Evolutionary conservation across 202 grass and related monocot genomes (phyloP).

Genomic region (Bolboschoenoplectus hybrid): DNA sequence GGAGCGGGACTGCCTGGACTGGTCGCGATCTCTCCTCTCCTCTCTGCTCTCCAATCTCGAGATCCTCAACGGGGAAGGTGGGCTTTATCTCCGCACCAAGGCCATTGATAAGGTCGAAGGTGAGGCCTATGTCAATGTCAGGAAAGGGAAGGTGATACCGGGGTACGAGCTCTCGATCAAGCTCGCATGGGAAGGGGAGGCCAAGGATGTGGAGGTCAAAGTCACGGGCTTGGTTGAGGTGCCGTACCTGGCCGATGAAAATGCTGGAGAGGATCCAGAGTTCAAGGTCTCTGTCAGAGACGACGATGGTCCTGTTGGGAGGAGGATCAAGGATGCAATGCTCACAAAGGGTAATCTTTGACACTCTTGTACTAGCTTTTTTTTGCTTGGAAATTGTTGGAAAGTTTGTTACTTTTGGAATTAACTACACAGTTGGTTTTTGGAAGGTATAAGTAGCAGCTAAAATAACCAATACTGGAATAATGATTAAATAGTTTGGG

Average conservation of each 20-base stretch:
- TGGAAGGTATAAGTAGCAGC: not conserved
- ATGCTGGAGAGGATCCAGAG: constrained; percentile 90
- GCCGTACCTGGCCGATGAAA: constrained; percentile 95
- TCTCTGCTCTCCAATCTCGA: constrained; percentile 58
- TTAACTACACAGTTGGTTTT: not conserved
- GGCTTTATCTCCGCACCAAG: constrained; percentile 63
- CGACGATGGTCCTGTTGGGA: constrained; percentile 69
- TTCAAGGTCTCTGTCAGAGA: constrained; percentile 69
- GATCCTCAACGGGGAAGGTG: constrained; percentile 84
- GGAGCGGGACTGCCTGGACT: constrained; percentile 93
- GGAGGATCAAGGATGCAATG: constrained; percentile 91
- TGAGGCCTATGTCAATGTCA: constrained; percentile 97
- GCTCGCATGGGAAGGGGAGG: constrained; percentile 89
- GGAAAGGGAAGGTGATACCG: constrained; percentile 96
- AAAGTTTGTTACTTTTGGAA: not conserved
- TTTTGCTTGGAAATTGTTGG: not conserved
- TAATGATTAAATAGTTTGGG: not conserved
- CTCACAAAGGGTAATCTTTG: constrained; percentile 43
- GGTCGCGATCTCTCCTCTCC: constrained; percentile 75
- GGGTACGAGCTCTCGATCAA: constrained; percentile 88
- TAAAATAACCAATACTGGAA: not conserved
- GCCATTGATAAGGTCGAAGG: constrained; percentile 83
- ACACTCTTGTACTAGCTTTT: not conserved
- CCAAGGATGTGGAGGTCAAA: constrained; percentile 44
- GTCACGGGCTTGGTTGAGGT: constrained; percentile 76